phyloP scores from a whole-genome alignment of 208 protist genomes.

The Trypanosoma cruzi region DNA sequence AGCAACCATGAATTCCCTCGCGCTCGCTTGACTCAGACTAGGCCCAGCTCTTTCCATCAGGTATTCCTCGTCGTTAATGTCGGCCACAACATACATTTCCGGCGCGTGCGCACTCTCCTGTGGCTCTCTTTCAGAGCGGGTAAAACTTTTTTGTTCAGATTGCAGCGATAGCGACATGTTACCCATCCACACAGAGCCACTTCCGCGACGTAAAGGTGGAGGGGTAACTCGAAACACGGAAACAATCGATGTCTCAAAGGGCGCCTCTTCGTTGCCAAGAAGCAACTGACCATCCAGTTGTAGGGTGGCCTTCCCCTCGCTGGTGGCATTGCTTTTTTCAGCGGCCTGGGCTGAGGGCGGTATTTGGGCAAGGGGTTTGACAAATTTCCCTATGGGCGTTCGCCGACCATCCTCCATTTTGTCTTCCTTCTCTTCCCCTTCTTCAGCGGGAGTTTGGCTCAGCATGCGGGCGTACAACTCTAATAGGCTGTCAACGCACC shows the following conservation, averaged over 20 bases:
- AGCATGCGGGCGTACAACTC: conserved; percentile 37
- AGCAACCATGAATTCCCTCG: conserved; percentile 17
- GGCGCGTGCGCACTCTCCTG: conserved; percentile 46
- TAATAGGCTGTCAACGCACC: conserved; percentile 49
- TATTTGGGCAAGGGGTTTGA: conserved; percentile 4
- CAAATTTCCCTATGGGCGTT: conserved; percentile 26
- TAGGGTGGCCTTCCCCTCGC: neutral
- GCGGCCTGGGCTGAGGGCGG: neutral
- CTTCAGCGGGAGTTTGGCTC: neutral
- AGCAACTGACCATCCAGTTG: neutral
- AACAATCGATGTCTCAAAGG: neutral
- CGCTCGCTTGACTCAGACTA: conserved; percentile 17
- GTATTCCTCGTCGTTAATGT: conserved; percentile 86
- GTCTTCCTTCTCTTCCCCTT: conserved; percentile 19
- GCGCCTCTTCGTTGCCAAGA: neutral
- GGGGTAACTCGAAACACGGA: neutral
- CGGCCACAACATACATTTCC: conserved; percentile 51
- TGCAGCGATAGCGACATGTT: neutral
- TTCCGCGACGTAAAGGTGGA: neutral
- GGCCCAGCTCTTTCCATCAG: conserved; percentile 49
- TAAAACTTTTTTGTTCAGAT: neutral
- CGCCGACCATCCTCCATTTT: conserved; percentile 3
- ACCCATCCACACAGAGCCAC: neutral
- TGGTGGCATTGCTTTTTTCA: neutral
- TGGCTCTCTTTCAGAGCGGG: neutral